A percentile compares a stretch with the other conserved stretches of the same genome.
phyloP scores from a whole-genome alignment of 2,329 filamentous ascomycete species.

The Talaromyces sp. region DNA sequence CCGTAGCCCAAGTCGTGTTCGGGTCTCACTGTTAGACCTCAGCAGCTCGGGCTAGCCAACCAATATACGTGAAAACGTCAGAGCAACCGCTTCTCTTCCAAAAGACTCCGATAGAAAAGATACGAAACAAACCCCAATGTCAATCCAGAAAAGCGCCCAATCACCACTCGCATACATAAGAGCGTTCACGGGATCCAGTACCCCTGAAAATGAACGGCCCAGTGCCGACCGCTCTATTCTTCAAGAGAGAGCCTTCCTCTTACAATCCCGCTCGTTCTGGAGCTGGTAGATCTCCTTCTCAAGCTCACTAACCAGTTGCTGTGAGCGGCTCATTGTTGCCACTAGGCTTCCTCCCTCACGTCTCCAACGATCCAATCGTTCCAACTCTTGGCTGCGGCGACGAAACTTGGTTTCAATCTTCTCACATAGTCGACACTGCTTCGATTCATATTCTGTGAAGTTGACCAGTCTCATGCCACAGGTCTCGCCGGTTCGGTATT shows the following conservation, averaged over 20 bases:
- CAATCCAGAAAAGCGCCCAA: slow-evolving; percentile 10
- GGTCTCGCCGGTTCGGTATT: slow-evolving; percentile 93
- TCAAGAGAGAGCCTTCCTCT: slow-evolving; percentile 32
- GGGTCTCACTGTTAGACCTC: slow-evolving; percentile 1
- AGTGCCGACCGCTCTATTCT: slow-evolving; percentile 1
- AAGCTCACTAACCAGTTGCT: slow-evolving; percentile 69
- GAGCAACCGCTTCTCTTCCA: slow-evolving; percentile 8
- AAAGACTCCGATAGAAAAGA: not conserved
- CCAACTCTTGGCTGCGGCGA: slow-evolving; percentile 68
- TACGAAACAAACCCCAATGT: slow-evolving; percentile 3
- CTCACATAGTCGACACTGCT: slow-evolving; percentile 79
- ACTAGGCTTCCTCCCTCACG: slow-evolving; percentile 62
- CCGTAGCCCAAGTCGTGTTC: not conserved
- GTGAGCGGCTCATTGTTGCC: slow-evolving; percentile 63
- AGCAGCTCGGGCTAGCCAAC: not conserved
- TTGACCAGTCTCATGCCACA: slow-evolving; percentile 91
- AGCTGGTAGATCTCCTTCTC: slow-evolving; percentile 67
- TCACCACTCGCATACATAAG: not conserved
- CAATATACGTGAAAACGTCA: not conserved
- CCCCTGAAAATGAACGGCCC: slow-evolving; percentile 1
- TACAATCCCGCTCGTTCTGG: slow-evolving; percentile 52
- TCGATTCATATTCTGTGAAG: slow-evolving; percentile 61
- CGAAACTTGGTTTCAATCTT: slow-evolving; percentile 84
- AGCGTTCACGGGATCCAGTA: not conserved
- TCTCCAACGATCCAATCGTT: slow-evolving; percentile 74